phyloP scores from a whole-genome alignment of 306 rosid genomes.

The Carpinus viminea region DNA sequence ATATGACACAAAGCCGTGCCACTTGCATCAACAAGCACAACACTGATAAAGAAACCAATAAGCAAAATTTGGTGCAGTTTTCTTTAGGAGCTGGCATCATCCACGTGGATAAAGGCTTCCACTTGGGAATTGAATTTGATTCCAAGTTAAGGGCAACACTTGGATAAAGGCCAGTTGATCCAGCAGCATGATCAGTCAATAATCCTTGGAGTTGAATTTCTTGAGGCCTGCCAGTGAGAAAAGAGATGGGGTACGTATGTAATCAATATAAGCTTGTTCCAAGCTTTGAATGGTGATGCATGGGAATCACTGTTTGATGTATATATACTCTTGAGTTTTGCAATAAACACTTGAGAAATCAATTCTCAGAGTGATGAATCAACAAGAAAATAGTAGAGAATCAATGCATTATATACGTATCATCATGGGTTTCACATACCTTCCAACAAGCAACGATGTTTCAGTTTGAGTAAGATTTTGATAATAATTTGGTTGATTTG shows the following conservation, averaged over 20 bases:
- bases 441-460: too few species aligned
- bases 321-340: neutral
- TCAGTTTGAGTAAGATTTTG: too few species aligned
- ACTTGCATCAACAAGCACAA: slow-evolving; percentile 40
- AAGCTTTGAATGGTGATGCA: too few species aligned
- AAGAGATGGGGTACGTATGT: too few species aligned
- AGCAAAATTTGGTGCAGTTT: slow-evolving; percentile 48
- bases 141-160: neutral
- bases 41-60: slow-evolving; percentile 21
- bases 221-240: slow-evolving; percentile 7
- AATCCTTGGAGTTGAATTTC: slow-evolving; percentile 21
- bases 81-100: slow-evolving; percentile 21
- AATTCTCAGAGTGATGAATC: too few species aligned
- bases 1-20: slow-evolving; percentile 35
- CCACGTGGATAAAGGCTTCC: neutral
- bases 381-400: too few species aligned
- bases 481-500: too few species aligned
- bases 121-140: slow-evolving; percentile 13
- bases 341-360: too few species aligned
- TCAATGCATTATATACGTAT: too few species aligned
- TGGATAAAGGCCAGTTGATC: neutral
- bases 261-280: too few species aligned
- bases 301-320: too few species aligned
- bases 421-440: too few species aligned
- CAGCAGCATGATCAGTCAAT: neutral